Conservation (phyloP, 768 basidiomycete species). For the Chalciporus pseudorubinellus region DNA sequence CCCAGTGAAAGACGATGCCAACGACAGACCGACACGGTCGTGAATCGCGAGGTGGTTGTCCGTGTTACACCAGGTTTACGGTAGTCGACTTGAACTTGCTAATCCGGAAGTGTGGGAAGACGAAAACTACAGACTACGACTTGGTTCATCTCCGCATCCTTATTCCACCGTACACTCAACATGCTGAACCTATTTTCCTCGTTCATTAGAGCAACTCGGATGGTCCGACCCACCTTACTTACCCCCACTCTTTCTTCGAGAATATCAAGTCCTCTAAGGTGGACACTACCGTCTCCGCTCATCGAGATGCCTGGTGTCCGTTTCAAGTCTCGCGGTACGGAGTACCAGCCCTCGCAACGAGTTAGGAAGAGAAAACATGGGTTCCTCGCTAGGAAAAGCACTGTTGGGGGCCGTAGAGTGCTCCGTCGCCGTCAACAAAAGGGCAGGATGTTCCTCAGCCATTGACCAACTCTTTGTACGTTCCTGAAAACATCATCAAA, state of each 20-base stretch:
- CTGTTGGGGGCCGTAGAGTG: constrained; percentile 67
- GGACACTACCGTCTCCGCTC: constrained; percentile 21
- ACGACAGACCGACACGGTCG: neutral
- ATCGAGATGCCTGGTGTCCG: constrained; percentile 37
- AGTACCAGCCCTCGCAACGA: constrained; percentile 96
- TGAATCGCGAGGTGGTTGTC: neutral
- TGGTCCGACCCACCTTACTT: constrained; percentile 16
- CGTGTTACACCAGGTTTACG: neutral
- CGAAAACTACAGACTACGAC: too few relatives aligned
- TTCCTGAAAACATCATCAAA: neutral
- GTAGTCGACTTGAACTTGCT: neutral
- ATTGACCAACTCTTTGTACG: constrained; percentile 49
- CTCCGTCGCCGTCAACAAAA: constrained; percentile 68
- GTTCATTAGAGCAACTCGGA: constrained; percentile 22
- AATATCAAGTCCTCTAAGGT: constrained; percentile 16
- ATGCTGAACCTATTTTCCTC: constrained; percentile 24
- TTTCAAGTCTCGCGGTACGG: constrained; percentile 70
- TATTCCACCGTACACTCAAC: neutral
- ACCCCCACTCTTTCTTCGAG: constrained; percentile 3
- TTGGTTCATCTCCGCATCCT: too few relatives aligned
- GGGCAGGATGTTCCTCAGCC: constrained; percentile 77
- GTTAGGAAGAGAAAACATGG: constrained; percentile 92
- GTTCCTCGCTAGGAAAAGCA: constrained; percentile 76
- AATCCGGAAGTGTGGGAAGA: too few relatives aligned
- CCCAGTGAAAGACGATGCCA: too few relatives aligned